A percentile compares a stretch with the other conserved stretches of the same genome.
Conservation (phyloP, 176 grass and related monocot species). For the Aegilops tauschii region DNA sequence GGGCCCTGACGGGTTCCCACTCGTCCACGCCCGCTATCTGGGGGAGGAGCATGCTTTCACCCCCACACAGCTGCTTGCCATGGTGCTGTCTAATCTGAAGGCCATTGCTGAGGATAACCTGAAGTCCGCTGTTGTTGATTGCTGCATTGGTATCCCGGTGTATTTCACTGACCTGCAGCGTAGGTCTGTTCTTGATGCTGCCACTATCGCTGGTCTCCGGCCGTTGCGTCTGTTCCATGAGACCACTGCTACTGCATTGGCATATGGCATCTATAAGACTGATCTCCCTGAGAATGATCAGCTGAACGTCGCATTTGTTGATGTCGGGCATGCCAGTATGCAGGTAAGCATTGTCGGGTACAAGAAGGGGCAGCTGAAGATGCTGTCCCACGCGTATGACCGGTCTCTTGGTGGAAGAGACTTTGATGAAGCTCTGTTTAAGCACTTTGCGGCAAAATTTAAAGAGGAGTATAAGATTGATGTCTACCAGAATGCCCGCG, state of each 20-base stretch:
- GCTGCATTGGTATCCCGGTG: constrained; percentile 83
- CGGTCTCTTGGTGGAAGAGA: constrained; percentile 68
- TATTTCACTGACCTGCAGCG: constrained; percentile 90
- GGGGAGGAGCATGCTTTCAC: constrained; percentile 63
- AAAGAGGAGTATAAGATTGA: constrained; percentile 69
- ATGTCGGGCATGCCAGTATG: constrained; percentile 87
- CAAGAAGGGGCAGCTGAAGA: constrained; percentile 61
- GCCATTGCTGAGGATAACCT: constrained; percentile 75
- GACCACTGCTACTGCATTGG: constrained; percentile 76
- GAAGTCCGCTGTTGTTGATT: constrained; percentile 53
- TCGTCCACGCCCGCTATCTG: constrained; percentile 57
- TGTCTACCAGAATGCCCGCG: constrained; percentile 61
- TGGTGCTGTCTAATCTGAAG: constrained; percentile 85
- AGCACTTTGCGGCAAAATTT: constrained; percentile 63
- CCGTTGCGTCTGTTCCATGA: constrained; percentile 78
- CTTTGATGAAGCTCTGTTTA: constrained; percentile 72
- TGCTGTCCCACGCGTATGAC: constrained; percentile 64
- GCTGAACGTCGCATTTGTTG: constrained; percentile 77
- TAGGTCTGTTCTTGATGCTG: constrained; percentile 73
- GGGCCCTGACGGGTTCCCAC: constrained; percentile 60
- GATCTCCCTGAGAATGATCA: constrained; percentile 72
- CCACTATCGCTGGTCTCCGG: constrained; percentile 58
- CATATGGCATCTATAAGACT: constrained; percentile 90
- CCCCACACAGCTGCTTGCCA: constrained; percentile 77
- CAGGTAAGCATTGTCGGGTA: constrained; percentile 70